phyloP scores from a whole-genome alignment of 768 basidiomycete species.

The Candolleomyces aberdarensis region DNA sequence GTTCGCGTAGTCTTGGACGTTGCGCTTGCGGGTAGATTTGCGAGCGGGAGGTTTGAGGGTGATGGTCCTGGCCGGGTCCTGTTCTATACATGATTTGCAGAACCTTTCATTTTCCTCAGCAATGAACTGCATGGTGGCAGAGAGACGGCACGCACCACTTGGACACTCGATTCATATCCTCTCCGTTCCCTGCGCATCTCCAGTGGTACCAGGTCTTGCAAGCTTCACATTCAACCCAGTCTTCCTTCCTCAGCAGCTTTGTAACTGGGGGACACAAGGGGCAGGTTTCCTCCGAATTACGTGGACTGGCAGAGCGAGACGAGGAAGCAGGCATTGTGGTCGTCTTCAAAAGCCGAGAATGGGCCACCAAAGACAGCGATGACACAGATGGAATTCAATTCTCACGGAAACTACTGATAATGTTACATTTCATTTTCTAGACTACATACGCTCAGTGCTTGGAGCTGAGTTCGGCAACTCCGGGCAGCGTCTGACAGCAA shows the following conservation, averaged over 20 bases:
- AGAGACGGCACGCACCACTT: constrained; percentile 63
- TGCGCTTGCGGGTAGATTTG: constrained; percentile 75
- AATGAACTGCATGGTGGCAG: constrained; percentile 2
- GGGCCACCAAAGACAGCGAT: background rate
- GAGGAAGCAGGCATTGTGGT: background rate
- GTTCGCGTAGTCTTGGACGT: constrained; percentile 76
- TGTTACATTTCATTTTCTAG: no score
- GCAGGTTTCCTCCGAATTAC: constrained; percentile 10
- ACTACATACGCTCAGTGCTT: constrained; percentile 34
- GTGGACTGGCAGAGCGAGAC: background rate
- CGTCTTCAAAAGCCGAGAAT: background rate
- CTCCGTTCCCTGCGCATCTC: constrained; percentile 69
- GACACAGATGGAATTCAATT: no score
- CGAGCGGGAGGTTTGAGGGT: constrained; percentile 77
- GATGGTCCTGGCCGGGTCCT: constrained; percentile 59
- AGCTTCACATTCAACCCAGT: constrained; percentile 80
- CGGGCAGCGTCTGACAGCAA: constrained; percentile 69
- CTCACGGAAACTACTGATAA: no score
- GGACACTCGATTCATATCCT: constrained; percentile 65
- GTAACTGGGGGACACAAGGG: constrained; percentile 11
- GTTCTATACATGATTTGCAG: constrained; percentile 59
- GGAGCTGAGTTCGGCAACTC: constrained; percentile 87
- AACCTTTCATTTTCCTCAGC: constrained; percentile 46
- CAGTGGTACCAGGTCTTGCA: constrained; percentile 86
- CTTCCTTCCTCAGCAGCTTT: constrained; percentile 43